These are phyloP conservation scores for Leptomonas seymouri DNA, from an alignment of 208 protist species.

Conservation along the genomic window DNA sequence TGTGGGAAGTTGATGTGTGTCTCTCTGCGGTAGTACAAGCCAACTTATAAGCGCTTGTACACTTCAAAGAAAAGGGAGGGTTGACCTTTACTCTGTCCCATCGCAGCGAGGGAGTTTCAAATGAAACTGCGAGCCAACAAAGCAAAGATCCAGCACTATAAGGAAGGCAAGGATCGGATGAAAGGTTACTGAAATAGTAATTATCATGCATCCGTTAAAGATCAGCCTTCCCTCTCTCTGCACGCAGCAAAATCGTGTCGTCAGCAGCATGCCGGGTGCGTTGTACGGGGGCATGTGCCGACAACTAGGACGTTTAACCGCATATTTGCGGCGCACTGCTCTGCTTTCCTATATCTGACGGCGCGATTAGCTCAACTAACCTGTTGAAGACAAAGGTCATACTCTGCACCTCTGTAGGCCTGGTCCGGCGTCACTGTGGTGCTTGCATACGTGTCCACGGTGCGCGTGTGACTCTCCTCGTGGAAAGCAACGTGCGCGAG, in stretches of 20 bases:
- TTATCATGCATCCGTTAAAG: too few relatives aligned
- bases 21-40: background rate
- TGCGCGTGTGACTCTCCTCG: constrained; percentile 35
- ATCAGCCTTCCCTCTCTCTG: too few relatives aligned
- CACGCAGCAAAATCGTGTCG: too few relatives aligned
- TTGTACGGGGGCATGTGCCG: too few relatives aligned
- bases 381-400: constrained; percentile 3
- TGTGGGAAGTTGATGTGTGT: background rate
- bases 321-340: constrained; percentile 3
- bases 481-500: constrained; percentile 4
- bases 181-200: too few relatives aligned
- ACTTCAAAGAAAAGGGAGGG: background rate
- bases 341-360: background rate
- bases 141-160: constrained; percentile 5
- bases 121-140: background rate
- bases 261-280: too few relatives aligned
- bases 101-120: too few relatives aligned
- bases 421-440: constrained; percentile 21
- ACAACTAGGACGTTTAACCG: background rate
- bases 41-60: background rate
- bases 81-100: background rate
- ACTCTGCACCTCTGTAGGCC: constrained; percentile 9
- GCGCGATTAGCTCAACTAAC: background rate
- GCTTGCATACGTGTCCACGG: constrained; percentile 29
- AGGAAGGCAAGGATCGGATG: constrained; percentile 3